Conservation (phyloP, 1,284 basidiomycete species). For the Neolentinus lepideus region DNA sequence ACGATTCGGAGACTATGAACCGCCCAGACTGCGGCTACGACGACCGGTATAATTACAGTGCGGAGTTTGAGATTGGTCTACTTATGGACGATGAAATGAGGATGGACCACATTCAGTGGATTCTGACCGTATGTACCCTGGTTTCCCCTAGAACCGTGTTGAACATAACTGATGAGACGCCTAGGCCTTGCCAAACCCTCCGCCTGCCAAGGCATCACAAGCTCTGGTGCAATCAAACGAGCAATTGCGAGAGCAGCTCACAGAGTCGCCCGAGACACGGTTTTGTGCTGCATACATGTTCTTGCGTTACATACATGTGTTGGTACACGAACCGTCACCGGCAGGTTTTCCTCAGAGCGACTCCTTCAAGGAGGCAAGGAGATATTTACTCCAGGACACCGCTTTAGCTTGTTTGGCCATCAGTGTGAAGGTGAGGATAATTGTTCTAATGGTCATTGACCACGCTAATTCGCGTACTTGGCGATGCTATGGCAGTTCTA, state of each 20-base stretch:
- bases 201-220: constrained; percentile 12
- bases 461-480: neutral
- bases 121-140: neutral
- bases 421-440: constrained; percentile 42
- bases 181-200: neutral
- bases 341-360: constrained; percentile 7
- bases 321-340: constrained; percentile 6
- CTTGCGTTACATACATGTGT: constrained; percentile 37
- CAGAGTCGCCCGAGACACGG: constrained; percentile 43
- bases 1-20: no score
- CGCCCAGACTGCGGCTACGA: no score
- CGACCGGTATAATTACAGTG: no score
- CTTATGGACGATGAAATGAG: neutral
- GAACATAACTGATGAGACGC: no score
- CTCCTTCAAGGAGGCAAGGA: constrained; percentile 8
- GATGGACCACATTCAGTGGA: neutral
- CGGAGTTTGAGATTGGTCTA: no score
- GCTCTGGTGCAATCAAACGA: constrained; percentile 9
- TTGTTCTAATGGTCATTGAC: neutral
- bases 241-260: constrained; percentile 45
- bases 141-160: neutral
- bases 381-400: constrained; percentile 40
- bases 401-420: constrained; percentile 48
- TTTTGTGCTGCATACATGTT: constrained; percentile 57
- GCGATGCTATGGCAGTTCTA: constrained; percentile 35